Evolutionary conservation across 1,284 basidiomycete species (phyloP), one percentile per base, ranked within the genome.

Genomic region (Ganoderma sinense): DNA sequence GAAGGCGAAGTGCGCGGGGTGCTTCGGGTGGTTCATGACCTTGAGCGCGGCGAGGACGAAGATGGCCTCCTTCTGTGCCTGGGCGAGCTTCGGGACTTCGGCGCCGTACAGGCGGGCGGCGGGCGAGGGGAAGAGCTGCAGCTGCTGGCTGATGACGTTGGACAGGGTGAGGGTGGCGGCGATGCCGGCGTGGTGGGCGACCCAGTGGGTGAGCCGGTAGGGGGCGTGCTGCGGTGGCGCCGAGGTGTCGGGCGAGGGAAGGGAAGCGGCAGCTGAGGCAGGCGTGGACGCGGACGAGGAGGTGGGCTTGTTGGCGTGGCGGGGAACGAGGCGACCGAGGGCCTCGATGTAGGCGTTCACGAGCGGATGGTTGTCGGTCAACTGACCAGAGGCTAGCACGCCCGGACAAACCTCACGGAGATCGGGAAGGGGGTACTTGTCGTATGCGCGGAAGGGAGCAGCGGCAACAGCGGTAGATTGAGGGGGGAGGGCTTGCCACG

Each of bases 31-130:
- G 68, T 73, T 68, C 63, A 74, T 69, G 26, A 77, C 73, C 65
- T 73, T 72, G 68, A 77, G 71, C 3, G 77, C 77, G 6, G 76
- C 76, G 55, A 78, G 76, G 0, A 69, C 71, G 62, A 77, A 77
- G 68, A 78, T 63, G 59, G 68, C 71, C 36, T 74, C 71, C 68
- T 68, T 69, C 69, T 74, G 64, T 20, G 60, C 62, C 56, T 71
- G 64, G 62, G 56, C 65, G 39, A 77, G 72, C 68, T 67, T 64
- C 33, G 68, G 48, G 60, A 73, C 66, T 70, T 74, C 64, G 29
- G 45, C 20, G 4, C 62, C 66, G 23, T 68, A 71, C 31, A 69
- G 66, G 48, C 66, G 71, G 48, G 68, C 70, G 16, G 68, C 64
- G 48, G 62, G 55, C 18, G 39, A 60, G n/a, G 68, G 69, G 62